phyloP scores from a whole-genome alignment of 768 basidiomycete species.

The Lactarius hengduanensis region DNA sequence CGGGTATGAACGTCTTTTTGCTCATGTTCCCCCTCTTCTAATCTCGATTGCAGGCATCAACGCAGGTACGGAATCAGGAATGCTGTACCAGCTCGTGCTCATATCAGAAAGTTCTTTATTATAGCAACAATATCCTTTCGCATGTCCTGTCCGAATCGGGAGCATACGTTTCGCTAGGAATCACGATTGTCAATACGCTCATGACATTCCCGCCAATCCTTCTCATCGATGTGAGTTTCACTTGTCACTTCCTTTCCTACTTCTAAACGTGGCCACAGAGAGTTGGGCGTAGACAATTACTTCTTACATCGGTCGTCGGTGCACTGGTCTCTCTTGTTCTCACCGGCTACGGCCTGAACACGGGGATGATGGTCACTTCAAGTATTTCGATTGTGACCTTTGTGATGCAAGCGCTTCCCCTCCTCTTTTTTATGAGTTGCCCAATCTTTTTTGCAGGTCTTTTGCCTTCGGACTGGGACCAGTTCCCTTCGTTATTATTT shows the following conservation, averaged over 20 bases:
- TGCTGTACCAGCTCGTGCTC: constrained; percentile 4
- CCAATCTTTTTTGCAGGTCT: constrained; percentile 46
- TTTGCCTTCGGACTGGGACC: constrained; percentile 92
- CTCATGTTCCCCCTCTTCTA: background rate
- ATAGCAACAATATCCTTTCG: constrained; percentile 84
- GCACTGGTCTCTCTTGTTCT: constrained; percentile 62
- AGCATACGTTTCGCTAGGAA: constrained; percentile 78
- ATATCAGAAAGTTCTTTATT: constrained; percentile 68
- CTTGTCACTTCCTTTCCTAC: background rate
- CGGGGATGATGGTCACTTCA: constrained; percentile 55
- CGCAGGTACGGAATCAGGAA: constrained; percentile 46
- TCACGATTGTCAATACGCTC: constrained; percentile 78
- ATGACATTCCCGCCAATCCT: constrained; percentile 87
- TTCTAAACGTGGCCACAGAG: constrained; percentile 43
- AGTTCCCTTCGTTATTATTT: constrained; percentile 88
- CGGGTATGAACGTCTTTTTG: constrained; percentile 41
- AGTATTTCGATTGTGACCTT: constrained; percentile 77
- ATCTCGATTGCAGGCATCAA: constrained; percentile 57
- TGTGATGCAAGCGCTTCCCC: constrained; percentile 56
- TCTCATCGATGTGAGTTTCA: constrained; percentile 70
- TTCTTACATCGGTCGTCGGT: constrained; percentile 65
- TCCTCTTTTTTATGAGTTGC: background rate
- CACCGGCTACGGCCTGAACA: constrained; percentile 71
- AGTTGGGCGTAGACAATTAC: constrained; percentile 66
- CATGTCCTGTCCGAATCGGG: constrained; percentile 76